Percentiles rank a stretch among this genome's conserved stretches.
These are phyloP conservation scores for Lachnellula willkommii DNA, from an alignment of 2,329 filamentous ascomycete species.

Conservation along the genomic window DNA sequence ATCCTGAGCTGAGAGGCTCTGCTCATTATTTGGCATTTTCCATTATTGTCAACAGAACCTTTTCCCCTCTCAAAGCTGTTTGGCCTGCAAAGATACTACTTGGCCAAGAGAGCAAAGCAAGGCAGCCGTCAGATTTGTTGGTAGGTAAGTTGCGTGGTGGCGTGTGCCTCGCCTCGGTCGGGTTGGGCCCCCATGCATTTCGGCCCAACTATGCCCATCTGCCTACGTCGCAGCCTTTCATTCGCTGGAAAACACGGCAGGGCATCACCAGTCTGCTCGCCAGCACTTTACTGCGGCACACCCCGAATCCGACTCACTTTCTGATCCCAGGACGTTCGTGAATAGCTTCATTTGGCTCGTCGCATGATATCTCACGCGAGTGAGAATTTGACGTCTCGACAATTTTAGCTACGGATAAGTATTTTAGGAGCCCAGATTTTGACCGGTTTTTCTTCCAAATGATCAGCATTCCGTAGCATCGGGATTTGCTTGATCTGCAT, in stretches of 20 bases:
- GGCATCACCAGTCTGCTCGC: conserved; percentile 2
- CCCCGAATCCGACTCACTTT: neutral
- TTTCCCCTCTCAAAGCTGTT: neutral
- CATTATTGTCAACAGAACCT: too few species aligned
- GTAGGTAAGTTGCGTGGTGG: conserved; percentile 18
- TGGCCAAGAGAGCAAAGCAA: conserved; percentile 5
- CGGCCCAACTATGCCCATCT: conserved; percentile 31
- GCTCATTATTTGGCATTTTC: too few species aligned
- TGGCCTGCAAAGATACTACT: neutral
- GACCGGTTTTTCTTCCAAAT: neutral
- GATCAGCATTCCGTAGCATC: neutral
- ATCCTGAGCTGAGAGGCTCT: too few species aligned
- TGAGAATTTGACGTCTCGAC: neutral
- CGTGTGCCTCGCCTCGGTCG: conserved; percentile 15
- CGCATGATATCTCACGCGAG: neutral
- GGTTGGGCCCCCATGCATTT: conserved; percentile 44
- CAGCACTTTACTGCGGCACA: conserved; percentile 17
- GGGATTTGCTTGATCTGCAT: neutral
- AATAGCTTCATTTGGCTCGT: neutral
- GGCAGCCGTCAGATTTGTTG: conserved; percentile 23
- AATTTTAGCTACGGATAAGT: neutral
- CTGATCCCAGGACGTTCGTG: neutral
- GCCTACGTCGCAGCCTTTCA: conserved; percentile 6
- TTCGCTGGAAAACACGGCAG: conserved; percentile 16
- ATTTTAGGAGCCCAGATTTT: neutral